These are phyloP conservation scores for Ochetophila trinervis DNA, from an alignment of 306 rosid species.

Conservation along the genomic window DNA sequence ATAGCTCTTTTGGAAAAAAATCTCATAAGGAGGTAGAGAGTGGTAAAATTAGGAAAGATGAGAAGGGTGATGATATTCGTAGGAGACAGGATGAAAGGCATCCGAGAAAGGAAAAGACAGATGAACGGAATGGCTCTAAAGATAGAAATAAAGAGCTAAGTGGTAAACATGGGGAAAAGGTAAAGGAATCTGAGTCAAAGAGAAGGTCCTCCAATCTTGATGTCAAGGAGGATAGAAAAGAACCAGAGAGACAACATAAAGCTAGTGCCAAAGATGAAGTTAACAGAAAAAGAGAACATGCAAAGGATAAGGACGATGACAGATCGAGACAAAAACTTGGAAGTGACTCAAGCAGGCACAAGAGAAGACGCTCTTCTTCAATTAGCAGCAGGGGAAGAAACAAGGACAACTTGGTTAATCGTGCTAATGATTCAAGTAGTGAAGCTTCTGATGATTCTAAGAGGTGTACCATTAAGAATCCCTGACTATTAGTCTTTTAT, in stretches of 20 bases:
- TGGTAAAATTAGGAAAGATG: constrained; percentile 51
- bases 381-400: constrained; percentile 67
- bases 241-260: constrained; percentile 49
- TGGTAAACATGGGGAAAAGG: constrained; percentile 46
- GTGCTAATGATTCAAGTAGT: constrained; percentile 63
- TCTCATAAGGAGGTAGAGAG: constrained; percentile 45
- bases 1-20: constrained; percentile 51
- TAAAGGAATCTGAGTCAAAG: constrained; percentile 66
- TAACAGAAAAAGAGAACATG: constrained; percentile 54
- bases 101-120: constrained; percentile 53
- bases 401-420: constrained; percentile 46
- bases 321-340: constrained; percentile 59
- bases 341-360: constrained; percentile 59
- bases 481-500: neutral
- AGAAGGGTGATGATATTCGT: constrained; percentile 50
- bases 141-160: constrained; percentile 57
- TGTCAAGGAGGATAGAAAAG: constrained; percentile 62
- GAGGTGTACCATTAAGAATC: constrained; percentile 45
- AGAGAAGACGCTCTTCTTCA: constrained; percentile 69
- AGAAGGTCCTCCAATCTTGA: constrained; percentile 58
- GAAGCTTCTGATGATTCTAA: constrained; percentile 73
- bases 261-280: constrained; percentile 49
- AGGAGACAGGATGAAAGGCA: constrained; percentile 60
- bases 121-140: constrained; percentile 49
- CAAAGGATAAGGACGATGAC: constrained; percentile 67